phyloP scores from a whole-genome alignment of 129 eudicot genomes.

The Centella asiatica region DNA sequence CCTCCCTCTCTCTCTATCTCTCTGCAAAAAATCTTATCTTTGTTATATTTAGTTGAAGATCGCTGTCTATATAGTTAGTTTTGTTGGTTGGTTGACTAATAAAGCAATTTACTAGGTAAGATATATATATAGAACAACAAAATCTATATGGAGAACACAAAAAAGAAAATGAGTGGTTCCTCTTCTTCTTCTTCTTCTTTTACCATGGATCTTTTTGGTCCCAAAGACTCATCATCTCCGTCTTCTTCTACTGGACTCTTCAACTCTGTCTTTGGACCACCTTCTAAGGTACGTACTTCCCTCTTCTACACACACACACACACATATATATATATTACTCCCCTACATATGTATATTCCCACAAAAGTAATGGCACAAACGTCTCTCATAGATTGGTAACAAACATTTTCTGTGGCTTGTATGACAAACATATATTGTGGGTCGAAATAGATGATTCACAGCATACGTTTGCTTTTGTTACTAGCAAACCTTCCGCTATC shows the following conservation, averaged over 20 bases:
- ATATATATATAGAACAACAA: too few species aligned
- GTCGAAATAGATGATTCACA: too few species aligned
- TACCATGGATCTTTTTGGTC: constrained; percentile 70
- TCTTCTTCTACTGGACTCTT: constrained; percentile 48
- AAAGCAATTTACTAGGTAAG: neutral
- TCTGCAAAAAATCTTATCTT: constrained; percentile 7
- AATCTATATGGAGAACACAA: constrained; percentile 41
- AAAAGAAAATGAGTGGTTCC: constrained; percentile 33
- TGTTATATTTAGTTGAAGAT: neutral
- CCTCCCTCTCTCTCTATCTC: neutral
- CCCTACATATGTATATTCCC: too few species aligned
- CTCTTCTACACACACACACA: too few species aligned
- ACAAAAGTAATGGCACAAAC: too few species aligned
- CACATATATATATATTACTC: too few species aligned
- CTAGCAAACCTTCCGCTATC: too few species aligned
- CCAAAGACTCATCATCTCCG: constrained; percentile 39
- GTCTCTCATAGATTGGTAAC: too few species aligned
- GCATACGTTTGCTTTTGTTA: too few species aligned
- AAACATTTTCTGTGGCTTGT: too few species aligned
- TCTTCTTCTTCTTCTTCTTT: constrained; percentile 40
- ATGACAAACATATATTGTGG: too few species aligned
- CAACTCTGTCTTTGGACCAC: constrained; percentile 67
- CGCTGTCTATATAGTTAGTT: constrained; percentile 1
- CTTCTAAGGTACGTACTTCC: constrained; percentile 41
- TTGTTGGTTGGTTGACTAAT: constrained; percentile 4